These are phyloP conservation scores for Chalaropsis thielavioides DNA, from an alignment of 2,329 filamentous ascomycete species.

Conservation along the genomic window DNA sequence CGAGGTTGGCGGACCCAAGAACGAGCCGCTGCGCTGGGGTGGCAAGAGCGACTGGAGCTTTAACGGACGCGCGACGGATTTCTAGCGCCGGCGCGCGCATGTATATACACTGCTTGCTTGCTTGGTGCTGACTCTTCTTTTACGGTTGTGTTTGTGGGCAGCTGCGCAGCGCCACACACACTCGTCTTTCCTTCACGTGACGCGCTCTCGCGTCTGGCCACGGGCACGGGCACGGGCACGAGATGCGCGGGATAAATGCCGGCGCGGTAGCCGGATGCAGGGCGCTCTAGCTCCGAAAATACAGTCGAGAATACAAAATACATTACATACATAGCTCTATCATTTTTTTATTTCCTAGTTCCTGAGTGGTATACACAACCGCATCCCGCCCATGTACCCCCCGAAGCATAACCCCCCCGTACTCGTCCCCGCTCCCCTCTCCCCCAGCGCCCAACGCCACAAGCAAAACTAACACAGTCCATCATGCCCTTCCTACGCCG, in stretches of 20 bases:
- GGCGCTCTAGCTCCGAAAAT: no score
- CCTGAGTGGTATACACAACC: no score
- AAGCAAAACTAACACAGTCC: conserved; percentile 16
- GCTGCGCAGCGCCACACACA: no score
- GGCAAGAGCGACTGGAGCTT: conserved; percentile 69
- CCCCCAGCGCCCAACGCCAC: not conserved
- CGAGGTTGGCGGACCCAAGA: conserved; percentile 93
- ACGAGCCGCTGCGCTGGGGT: conserved; percentile 86
- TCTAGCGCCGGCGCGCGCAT: conserved; percentile 32
- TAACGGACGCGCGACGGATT: conserved; percentile 90
- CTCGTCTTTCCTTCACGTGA: no score
- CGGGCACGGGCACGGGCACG: no score
- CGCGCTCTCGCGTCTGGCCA: no score
- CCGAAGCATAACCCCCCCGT: conserved; percentile 15
- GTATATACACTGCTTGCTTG: no score
- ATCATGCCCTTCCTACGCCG: conserved; percentile 21
- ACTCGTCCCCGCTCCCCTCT: conserved; percentile 18
- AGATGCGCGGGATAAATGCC: no score
- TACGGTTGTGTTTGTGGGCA: no score
- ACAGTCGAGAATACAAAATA: no score
- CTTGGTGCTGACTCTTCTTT: no score
- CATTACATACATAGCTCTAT: not conserved
- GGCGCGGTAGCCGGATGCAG: no score
- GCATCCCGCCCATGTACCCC: not conserved
- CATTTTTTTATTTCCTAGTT: conserved; percentile 1